These are phyloP conservation scores for Moricandia arvensis DNA, from an alignment of 345 rosid genomes.

Conservation along the genomic window DNA sequence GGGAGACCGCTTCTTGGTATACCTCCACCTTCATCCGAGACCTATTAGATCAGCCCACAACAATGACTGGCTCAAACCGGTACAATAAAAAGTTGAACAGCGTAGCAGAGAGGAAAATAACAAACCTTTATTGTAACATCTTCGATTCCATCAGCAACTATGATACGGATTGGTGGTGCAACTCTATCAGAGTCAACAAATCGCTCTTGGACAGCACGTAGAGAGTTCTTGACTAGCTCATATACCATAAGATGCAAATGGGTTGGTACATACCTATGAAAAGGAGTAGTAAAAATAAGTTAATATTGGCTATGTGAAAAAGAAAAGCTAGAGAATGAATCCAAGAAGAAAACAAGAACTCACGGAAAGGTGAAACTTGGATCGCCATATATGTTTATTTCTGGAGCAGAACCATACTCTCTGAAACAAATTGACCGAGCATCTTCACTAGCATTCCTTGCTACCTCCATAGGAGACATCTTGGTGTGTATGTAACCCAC, in stretches of 20 bases:
- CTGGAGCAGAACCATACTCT: constrained; percentile 92
- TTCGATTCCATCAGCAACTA: constrained; percentile 95
- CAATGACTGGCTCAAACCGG: background rate
- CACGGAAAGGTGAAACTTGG: constrained; percentile 90
- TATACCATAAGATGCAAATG: constrained; percentile 94
- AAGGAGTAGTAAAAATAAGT: no score
- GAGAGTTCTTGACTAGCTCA: constrained; percentile 92
- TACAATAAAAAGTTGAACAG: background rate
- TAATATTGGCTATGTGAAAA: background rate
- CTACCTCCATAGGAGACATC: constrained; percentile 95
- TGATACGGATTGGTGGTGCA: constrained; percentile 72
- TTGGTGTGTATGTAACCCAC: constrained; percentile 90
- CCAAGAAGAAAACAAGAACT: constrained; percentile 33
- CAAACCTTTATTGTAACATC: constrained; percentile 90
- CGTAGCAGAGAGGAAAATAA: background rate
- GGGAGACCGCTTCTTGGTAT: constrained; percentile 96
- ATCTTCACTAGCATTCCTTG: constrained; percentile 84
- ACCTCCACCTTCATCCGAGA: constrained; percentile 98
- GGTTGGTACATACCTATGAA: constrained; percentile 71
- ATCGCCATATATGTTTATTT: constrained; percentile 78
- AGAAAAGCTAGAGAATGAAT: background rate
- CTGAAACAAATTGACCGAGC: constrained; percentile 79
- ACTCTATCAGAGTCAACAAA: constrained; percentile 73
- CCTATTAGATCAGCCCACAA: constrained; percentile 42
- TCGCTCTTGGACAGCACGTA: constrained; percentile 92